Base-by-base conservation (phyloP, 306 rosid genomes). In the Quercus bicolor region DNA sequence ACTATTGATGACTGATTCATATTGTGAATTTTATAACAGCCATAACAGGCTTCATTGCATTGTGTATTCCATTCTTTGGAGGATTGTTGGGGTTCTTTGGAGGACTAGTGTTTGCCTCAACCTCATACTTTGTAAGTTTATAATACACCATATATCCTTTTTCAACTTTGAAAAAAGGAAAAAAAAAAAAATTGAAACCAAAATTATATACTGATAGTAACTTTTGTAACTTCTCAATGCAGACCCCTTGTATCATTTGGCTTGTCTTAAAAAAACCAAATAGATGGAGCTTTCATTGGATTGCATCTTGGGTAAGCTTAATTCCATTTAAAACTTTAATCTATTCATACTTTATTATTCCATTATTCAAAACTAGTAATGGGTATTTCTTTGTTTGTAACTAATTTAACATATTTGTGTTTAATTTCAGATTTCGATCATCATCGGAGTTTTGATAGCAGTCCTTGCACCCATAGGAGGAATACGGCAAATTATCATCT, bases 21-120 rank as follows among this genome's bases (percentile, higher is more conserved):
- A 19, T 60, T 61, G 18, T 75, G 28, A 20, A 19, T 72, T 33
- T 11, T 48, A 48, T 21, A 43, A 57, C 76, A 92, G 97, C 34
- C 48, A 1, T 45, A 4, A 85, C 77, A 2, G 92, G 90, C 23
- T 26, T 92, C 7, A 5, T 92, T 40, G 89, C 75, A n/a, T 65
- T 92, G 15, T 80, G 86, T 45, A n/a, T 92, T 78, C 97, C 97
- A 23, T 92, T 92, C 60, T 92, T 92, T 51, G 94, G 97, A 82
- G 97, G 94, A 59, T 34, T 92, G 51, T 59, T 90, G 61, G 94
- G 97, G 8, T 85, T 92, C 64, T 92, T 92, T 45, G 97, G 97
- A 48, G 97, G 97, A 68, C 73, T 92, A 14, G 91, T 89, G 13
- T 92, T 87, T 80, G n/a, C 94, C 21, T 85, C 92, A 43, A 88